Base-by-base conservation (phyloP, 75 land plant genomes). In the Isoetes taiwanensis region DNA sequence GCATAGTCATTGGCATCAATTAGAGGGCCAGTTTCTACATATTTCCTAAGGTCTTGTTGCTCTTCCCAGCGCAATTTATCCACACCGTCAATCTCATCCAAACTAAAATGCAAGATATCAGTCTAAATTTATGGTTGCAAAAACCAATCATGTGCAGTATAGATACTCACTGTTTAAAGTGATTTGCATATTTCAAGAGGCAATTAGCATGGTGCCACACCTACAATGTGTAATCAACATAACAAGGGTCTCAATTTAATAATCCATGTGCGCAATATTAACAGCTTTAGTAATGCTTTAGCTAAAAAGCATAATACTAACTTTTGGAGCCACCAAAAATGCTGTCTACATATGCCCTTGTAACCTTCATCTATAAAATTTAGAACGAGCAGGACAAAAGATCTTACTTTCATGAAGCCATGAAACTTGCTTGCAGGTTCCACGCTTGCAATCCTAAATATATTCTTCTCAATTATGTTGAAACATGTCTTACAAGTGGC, bases 51-150 rank as follows among this genome's bases (percentile, higher is more conserved):
- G 40, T 58, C 81, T 58, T 81, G 72, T 32, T 84, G 89, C 66
- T 93, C 96, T 55, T 88, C 95, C 99, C 99, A 93, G 52, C 99
- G 70, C 10, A 93, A 73, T 20, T 38, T 37, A 32, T 93, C 96
- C 29, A 76, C 31, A 30, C 96, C 96, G 67, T 84, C 99, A 63
- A 93, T 80, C 58, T 93, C 99, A 71, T 81, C 85, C 62, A 76
- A n/a, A 32, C 99, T 93, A 67, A 39, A 58, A 66, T 61, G 11
- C 50, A 3, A 25, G 3, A 17, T 54, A 4, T 8, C 25, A 6
- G 16, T 6, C n/a, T 54, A 54, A n/a, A 54, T 4, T 26, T 4
- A 54, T 26, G 29, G 6, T n/a, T 5, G 4, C 14, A 23, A 26
- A 10, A 26, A 10, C 4, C 25, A 26, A 5, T 26, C n/a, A n/a